These are phyloP conservation scores for Onygenales sp. DNA, from an alignment of 2,329 filamentous ascomycete species.

Conservation along the genomic window DNA sequence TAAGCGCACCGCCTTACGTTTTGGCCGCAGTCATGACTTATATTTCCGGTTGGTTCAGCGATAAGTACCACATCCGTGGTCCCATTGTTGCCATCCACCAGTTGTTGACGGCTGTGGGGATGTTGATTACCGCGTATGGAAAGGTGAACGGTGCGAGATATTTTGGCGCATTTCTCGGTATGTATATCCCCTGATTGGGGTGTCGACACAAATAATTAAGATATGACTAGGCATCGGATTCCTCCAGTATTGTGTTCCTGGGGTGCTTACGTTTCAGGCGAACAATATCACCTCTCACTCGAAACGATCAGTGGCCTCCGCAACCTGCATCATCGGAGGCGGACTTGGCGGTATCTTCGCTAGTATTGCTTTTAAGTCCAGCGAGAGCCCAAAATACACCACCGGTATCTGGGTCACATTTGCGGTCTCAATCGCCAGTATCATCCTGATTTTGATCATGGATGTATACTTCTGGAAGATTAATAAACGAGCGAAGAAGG, in stretches of 20 bases:
- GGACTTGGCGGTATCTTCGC: slow-evolving; percentile 18
- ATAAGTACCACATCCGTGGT: slow-evolving; percentile 12
- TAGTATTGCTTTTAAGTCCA: slow-evolving; percentile 12
- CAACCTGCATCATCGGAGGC: slow-evolving; percentile 20
- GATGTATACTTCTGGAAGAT: background rate
- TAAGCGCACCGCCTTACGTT: slow-evolving; percentile 26
- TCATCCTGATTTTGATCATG: background rate
- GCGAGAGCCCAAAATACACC: slow-evolving; percentile 14
- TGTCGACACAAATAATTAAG: background rate
- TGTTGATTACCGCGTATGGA: slow-evolving; percentile 11
- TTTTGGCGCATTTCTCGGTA: slow-evolving; percentile 10
- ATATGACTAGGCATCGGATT: slow-evolving; percentile 16
- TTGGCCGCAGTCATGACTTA: slow-evolving; percentile 26
- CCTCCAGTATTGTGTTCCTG: slow-evolving; percentile 20
- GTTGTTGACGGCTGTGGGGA: slow-evolving; percentile 9
- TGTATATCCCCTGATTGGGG: background rate
- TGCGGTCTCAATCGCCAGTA: background rate
- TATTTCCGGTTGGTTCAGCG: slow-evolving; percentile 14
- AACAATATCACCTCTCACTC: slow-evolving; percentile 23
- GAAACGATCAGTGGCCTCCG: slow-evolving; percentile 20
- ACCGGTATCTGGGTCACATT: background rate
- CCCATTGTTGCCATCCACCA: slow-evolving; percentile 11
- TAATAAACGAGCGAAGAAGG: background rate
- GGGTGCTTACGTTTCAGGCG: slow-evolving; percentile 21
- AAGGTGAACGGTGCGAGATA: slow-evolving; percentile 8